Percentiles rank a stretch among this genome's conserved stretches.
phyloP scores from a whole-genome alignment of 495 filamentous ascomycete genomes.

The Xylaria acuta region DNA sequence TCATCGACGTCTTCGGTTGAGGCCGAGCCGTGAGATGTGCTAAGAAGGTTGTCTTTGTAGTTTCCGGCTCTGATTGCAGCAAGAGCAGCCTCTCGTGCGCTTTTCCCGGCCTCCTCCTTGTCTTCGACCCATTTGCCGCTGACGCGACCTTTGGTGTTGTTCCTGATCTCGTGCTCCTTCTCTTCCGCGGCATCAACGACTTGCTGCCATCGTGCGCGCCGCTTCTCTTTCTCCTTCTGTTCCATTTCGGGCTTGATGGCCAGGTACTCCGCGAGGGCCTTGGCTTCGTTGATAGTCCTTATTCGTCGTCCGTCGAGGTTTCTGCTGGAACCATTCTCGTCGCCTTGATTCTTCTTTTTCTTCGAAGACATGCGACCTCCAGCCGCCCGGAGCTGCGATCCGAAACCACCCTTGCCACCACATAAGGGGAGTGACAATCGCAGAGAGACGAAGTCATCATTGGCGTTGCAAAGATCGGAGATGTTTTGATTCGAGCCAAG shows the following conservation, averaged over 20 bases:
- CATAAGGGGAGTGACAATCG: slow-evolving; percentile 76
- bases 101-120: slow-evolving; percentile 82
- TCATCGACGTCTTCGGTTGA: slow-evolving; percentile 50
- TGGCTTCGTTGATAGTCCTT: slow-evolving; percentile 91
- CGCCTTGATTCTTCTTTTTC: slow-evolving; percentile 83
- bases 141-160: slow-evolving; percentile 70
- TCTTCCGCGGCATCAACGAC: slow-evolving; percentile 83
- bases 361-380: slow-evolving; percentile 97
- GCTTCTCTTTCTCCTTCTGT: slow-evolving; percentile 83
- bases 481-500: slow-evolving; percentile 53
- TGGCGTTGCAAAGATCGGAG: slow-evolving; percentile 55
- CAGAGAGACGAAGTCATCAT: slow-evolving; percentile 76
- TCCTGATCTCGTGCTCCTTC: slow-evolving; percentile 77
- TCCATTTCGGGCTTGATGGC: slow-evolving; percentile 98
- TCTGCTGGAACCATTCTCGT: slow-evolving; percentile 84
- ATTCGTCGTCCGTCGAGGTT: slow-evolving; percentile 92
- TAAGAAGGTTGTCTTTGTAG: slow-evolving; percentile 58
- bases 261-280: slow-evolving; percentile 91
- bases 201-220: slow-evolving; percentile 79
- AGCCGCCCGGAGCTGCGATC: slow-evolving; percentile 93
- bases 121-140: slow-evolving; percentile 94
- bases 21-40: slow-evolving; percentile 49
- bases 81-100: slow-evolving; percentile 82
- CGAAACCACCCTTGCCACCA: slow-evolving; percentile 97
- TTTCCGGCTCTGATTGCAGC: slow-evolving; percentile 74